Conservation (phyloP, 768 basidiomycete species). For the Suillus alpinus region DNA sequence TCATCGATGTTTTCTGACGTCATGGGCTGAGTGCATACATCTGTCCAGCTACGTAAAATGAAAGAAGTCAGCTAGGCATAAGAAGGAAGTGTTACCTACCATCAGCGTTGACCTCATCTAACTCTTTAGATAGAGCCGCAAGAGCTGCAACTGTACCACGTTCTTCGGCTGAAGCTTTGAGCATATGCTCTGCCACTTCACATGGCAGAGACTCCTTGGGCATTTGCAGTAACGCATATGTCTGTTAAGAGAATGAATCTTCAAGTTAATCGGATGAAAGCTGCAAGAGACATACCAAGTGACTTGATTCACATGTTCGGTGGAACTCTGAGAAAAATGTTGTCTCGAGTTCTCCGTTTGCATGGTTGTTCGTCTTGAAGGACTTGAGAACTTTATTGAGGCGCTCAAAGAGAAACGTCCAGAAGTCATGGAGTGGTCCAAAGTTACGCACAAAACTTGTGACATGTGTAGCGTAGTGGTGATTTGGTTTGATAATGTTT, state of each 20-base stretch:
- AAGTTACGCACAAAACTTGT: too few relatives aligned
- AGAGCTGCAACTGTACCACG: background rate
- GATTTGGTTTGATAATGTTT: too few relatives aligned
- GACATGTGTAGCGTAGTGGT: too few relatives aligned
- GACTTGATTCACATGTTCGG: too few relatives aligned
- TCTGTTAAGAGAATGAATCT: constrained; percentile 19
- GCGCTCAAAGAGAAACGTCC: too few relatives aligned
- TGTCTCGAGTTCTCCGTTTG: too few relatives aligned
- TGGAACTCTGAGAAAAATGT: too few relatives aligned
- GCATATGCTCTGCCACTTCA: background rate
- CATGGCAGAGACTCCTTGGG: background rate
- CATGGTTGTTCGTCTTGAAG: too few relatives aligned
- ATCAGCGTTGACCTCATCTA: background rate
- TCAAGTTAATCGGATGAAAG: constrained; percentile 73
- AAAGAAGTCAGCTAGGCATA: background rate
- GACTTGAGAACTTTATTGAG: too few relatives aligned
- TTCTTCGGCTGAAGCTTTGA: constrained; percentile 9
- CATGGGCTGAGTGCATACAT: background rate
- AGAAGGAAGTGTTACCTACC: background rate
- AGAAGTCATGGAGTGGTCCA: too few relatives aligned
- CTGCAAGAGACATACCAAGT: constrained; percentile 38
- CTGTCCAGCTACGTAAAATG: background rate
- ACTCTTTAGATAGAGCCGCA: background rate
- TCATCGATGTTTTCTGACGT: background rate
- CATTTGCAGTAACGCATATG: background rate